phyloP scores from a whole-genome alignment of 176 grass and related monocot species.

The Cenchrus purpureus region DNA sequence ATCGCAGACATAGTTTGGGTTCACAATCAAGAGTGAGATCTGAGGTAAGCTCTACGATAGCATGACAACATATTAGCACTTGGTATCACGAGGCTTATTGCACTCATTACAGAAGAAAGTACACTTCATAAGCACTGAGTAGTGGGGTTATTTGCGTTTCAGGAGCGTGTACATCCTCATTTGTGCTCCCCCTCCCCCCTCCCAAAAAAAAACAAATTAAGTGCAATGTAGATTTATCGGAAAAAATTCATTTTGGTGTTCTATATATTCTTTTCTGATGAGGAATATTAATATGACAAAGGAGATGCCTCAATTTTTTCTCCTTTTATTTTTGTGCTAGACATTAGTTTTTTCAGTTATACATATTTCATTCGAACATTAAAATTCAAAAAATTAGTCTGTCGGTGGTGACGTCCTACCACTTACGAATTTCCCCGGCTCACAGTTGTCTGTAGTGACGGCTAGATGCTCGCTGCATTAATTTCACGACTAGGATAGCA shows the following conservation, averaged over 20 bases:
- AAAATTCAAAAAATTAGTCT: neutral
- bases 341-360: neutral
- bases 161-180: neutral
- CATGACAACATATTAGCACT: slow-evolving; percentile 35
- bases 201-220: neutral
- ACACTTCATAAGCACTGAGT: too few species aligned
- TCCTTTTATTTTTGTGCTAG: neutral
- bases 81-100: neutral
- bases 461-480: slow-evolving; percentile 36
- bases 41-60: slow-evolving; percentile 54
- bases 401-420: neutral
- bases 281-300: neutral
- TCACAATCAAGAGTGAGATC: slow-evolving; percentile 20
- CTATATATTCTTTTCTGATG: neutral
- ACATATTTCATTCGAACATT: neutral
- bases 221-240: neutral
- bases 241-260: neutral
- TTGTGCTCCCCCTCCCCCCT: neutral
- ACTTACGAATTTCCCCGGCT: neutral
- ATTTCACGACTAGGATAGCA: slow-evolving; percentile 40
- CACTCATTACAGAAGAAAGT: neutral
- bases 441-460: slow-evolving; percentile 7
- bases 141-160: neutral
- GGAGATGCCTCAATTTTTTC: neutral
- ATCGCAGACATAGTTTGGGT: slow-evolving; percentile 16